Conservation (phyloP, 2,329 filamentous ascomycete species). For the Fusarium circinatum region DNA sequence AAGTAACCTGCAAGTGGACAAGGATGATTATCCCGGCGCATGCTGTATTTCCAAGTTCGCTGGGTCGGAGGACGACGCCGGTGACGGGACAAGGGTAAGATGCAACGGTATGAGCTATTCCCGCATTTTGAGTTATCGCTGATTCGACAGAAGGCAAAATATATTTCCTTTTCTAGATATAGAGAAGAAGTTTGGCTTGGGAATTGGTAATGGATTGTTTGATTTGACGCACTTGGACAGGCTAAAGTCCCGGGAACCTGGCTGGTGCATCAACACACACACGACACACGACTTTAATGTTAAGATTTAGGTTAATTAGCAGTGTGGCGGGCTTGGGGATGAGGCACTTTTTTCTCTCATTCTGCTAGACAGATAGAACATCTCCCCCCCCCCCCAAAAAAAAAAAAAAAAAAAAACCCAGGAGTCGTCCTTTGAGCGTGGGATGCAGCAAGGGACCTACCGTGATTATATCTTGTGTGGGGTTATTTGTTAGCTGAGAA, state of each 20-base stretch:
- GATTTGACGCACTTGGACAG: constrained; percentile 27
- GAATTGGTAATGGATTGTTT: constrained; percentile 39
- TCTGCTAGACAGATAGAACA: neutral
- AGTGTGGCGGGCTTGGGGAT: neutral
- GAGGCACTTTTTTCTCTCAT: constrained; percentile 5
- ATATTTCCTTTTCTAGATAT: constrained; percentile 28
- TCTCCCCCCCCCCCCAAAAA: neutral
- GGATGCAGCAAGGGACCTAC: constrained; percentile 5
- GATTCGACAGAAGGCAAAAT: constrained; percentile 31
- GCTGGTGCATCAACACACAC: constrained; percentile 6
- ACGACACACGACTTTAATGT: constrained; percentile 7
- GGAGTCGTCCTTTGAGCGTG: neutral
- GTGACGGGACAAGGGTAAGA: constrained; percentile 23
- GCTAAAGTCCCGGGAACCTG: constrained; percentile 6
- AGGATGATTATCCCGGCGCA: constrained; percentile 1
- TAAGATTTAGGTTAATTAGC: constrained; percentile 14
- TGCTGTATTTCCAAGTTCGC: constrained; percentile 17
- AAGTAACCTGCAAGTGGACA: neutral
- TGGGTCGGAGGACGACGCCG: constrained; percentile 24
- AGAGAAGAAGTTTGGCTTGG: constrained; percentile 19
- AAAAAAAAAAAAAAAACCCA: neutral
- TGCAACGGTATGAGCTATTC: constrained; percentile 33
- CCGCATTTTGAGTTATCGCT: constrained; percentile 28
- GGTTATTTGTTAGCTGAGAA: constrained; percentile 20
- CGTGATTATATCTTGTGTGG: constrained; percentile 13